A percentile compares a stretch with the other conserved stretches of the same genome.
These are phyloP conservation scores for Discostella stelligeroides DNA, from an alignment of 108 stramenopile genomes.

Conservation along the genomic window DNA sequence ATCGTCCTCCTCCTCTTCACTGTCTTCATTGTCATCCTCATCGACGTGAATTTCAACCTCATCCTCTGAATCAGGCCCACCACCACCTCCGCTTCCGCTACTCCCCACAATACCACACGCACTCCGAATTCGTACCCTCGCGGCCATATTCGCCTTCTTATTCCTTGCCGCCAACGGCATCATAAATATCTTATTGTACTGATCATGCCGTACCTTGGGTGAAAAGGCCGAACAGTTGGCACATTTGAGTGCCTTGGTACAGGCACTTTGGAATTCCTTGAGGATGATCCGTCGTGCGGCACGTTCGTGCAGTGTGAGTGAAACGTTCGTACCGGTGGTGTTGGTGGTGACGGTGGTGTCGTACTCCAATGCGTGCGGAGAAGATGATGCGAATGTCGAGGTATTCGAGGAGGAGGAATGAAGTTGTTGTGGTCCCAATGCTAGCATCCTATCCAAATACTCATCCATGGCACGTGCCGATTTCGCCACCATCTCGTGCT, in stretches of 20 bases:
- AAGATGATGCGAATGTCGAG: no score
- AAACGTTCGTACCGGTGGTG: neutral
- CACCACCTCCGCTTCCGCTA: conserved; percentile 15
- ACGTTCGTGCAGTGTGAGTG: conserved; percentile 70
- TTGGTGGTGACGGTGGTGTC: neutral
- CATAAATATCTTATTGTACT: conserved; percentile 94
- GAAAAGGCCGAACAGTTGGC: conserved; percentile 87
- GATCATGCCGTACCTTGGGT: conserved; percentile 93
- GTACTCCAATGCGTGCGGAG: neutral
- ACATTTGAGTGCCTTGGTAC: conserved; percentile 70
- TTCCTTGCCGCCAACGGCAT: conserved; percentile 47
- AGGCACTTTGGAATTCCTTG: conserved; percentile 73
- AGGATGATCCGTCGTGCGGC: conserved; percentile 56
- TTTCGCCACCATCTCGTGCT: conserved; percentile 12
- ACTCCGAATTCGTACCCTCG: conserved; percentile 66
- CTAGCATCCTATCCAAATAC: conserved; percentile 30
- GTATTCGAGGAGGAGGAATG: neutral
- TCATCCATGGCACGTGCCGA: conserved; percentile 35
- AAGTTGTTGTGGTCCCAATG: conserved; percentile 8
- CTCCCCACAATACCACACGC: conserved; percentile 56
- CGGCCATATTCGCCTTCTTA: conserved; percentile 57
- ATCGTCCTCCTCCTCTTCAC: conserved; percentile 43
- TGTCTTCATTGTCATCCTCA: conserved; percentile 31
- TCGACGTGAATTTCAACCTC: conserved; percentile 42
- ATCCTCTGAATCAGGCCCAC: conserved; percentile 40